Evolutionary conservation across 441 rosid genomes (phyloP).

Genomic region (Lagerstroemia fauriei): DNA sequence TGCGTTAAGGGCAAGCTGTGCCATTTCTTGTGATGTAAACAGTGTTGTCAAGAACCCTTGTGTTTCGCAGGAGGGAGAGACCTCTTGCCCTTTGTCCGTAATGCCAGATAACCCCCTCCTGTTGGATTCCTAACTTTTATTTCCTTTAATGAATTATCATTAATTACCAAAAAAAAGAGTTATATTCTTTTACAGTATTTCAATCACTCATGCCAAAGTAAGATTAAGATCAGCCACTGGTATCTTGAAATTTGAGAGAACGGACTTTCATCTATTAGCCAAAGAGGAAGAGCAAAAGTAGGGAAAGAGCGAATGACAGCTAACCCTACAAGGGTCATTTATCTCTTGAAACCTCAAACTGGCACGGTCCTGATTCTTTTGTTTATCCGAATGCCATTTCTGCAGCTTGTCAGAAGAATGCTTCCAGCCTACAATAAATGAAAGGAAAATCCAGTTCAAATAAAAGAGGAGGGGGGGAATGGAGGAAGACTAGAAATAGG

Average conservation of each 20-base stretch:
- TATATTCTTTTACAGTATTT: neutral
- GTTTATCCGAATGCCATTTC: constrained; percentile 96
- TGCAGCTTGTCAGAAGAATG: constrained; percentile 34
- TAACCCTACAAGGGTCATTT: constrained; percentile 87
- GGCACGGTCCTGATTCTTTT: constrained; percentile 55
- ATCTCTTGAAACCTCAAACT: constrained; percentile 88
- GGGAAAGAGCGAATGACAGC: neutral
- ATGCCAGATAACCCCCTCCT: too few species aligned
- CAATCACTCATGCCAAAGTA: neutral
- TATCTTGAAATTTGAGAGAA: neutral
- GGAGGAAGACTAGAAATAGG: too few species aligned
- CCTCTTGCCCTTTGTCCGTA: too few species aligned
- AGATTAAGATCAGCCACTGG: neutral
- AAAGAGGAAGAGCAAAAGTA: neutral
- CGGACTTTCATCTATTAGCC: neutral
- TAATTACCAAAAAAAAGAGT: too few species aligned
- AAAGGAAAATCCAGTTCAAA: too few species aligned
- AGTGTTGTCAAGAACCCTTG: too few species aligned
- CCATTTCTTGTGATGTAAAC: too few species aligned
- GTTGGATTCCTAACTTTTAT: too few species aligned
- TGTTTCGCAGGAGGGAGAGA: too few species aligned
- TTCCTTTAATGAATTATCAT: too few species aligned
- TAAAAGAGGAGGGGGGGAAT: too few species aligned
- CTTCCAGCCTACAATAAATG: neutral
- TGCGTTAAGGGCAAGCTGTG: too few species aligned